A percentile compares a stretch with the other conserved stretches of the same genome.
Conservation (phyloP, 129 eudicot genomes). For the Sambucus nigra region DNA sequence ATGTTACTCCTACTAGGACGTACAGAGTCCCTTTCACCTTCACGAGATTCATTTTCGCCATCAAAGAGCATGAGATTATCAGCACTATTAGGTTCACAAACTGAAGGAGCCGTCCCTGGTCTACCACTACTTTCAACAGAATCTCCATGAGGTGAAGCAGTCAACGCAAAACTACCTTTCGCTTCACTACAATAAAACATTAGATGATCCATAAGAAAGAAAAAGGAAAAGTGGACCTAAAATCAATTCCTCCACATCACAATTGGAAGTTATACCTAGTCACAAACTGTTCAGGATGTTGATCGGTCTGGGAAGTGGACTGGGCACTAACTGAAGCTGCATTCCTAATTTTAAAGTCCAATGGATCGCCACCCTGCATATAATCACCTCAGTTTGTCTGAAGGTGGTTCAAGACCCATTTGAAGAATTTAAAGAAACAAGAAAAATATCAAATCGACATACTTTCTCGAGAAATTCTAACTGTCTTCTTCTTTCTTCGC, state of each 20-base stretch:
- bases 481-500: conserved; percentile 71
- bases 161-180: conserved; percentile 69
- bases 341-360: conserved; percentile 51
- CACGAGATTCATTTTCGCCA: conserved; percentile 52
- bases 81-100: conserved; percentile 73
- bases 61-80: conserved; percentile 83
- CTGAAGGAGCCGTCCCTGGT: conserved; percentile 46
- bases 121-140: conserved; percentile 87
- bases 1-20: conserved; percentile 26
- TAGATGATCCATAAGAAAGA: conserved; percentile 2
- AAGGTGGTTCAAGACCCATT: background rate
- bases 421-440: background rate
- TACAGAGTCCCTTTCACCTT: conserved; percentile 29
- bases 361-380: conserved; percentile 81
- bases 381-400: conserved; percentile 11
- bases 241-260: background rate
- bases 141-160: conserved; percentile 82
- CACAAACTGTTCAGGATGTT: conserved; percentile 52
- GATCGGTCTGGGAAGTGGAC: conserved; percentile 74
- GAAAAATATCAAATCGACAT: conserved; percentile 21
- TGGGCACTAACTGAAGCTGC: conserved; percentile 69
- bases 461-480: conserved; percentile 90
- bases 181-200: conserved; percentile 48
- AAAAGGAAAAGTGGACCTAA: background rate
- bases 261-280: conserved; percentile 40